Conservation (phyloP, 768 basidiomycete species). For the Auriscalpium vulgare region DNA sequence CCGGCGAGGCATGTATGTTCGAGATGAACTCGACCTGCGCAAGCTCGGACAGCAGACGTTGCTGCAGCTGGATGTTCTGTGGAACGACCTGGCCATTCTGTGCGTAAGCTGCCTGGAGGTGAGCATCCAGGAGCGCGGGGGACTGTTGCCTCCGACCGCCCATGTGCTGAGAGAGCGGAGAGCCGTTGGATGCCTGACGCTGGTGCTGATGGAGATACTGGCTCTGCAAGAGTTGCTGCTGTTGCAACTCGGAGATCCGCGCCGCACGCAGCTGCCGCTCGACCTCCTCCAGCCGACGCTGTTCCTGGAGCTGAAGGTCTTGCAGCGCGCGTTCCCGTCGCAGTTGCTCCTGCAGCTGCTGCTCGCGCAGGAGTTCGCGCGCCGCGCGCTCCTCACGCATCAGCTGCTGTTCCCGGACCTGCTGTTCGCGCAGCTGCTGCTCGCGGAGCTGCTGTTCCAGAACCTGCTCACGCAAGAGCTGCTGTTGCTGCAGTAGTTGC, state of each 20-base stretch:
- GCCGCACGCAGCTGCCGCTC: constrained; percentile 14
- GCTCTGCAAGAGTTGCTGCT: constrained; percentile 17
- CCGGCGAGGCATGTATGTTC: constrained; percentile 53
- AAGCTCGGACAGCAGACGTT: constrained; percentile 69
- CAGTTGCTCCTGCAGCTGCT: constrained; percentile 26
- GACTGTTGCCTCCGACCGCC: constrained; percentile 39
- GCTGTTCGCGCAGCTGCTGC: constrained; percentile 43
- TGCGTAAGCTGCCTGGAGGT: constrained; percentile 32
- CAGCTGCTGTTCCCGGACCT: constrained; percentile 58
- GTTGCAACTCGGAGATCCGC: constrained; percentile 15
- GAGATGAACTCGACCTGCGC: constrained; percentile 62
- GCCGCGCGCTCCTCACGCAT: constrained; percentile 16
- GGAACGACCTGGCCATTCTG: constrained; percentile 48
- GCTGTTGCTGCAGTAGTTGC: constrained; percentile 60
- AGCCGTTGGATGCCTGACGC: constrained; percentile 38
- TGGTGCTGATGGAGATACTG: constrained; percentile 34
- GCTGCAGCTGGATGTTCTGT: constrained; percentile 65
- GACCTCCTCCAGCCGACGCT: constrained; percentile 11
- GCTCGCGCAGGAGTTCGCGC: constrained; percentile 26
- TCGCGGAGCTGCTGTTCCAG: constrained; percentile 18
- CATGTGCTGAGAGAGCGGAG: constrained; percentile 36
- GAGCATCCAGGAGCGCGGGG: constrained; percentile 17
- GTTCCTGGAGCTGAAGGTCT: constrained; percentile 22
- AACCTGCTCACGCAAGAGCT: constrained; percentile 24
- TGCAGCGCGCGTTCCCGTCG: constrained; percentile 20